Base-by-base conservation (phyloP, 2,329 filamentous ascomycete species). In the Xylariaceae sp. region DNA sequence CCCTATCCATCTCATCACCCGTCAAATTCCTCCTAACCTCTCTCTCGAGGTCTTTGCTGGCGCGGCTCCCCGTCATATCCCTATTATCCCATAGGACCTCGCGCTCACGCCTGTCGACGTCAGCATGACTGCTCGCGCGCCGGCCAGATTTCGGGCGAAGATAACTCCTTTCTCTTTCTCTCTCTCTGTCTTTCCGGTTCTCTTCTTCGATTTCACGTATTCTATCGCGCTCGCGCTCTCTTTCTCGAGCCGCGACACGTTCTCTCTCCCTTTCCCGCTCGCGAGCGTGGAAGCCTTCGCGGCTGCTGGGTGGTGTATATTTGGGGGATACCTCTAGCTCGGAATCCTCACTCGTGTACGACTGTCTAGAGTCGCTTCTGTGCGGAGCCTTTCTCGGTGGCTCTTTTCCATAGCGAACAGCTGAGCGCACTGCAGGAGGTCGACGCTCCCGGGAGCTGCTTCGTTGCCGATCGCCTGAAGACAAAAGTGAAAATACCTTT, bases 71-170 rank as follows among this genome's bases (percentile, higher is more conserved):
- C n/a, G n/a, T n/a, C 25, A 58, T 45, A 23, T 60, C 57, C 23
- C 56, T 54, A 8, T 49, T 42, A 40, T 62, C 60, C 56, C 57
- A 60, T 6, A 45, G 23, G 14, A 43, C 47, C 8, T 62, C 59
- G 38, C 57, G 53, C n/a, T 44, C 44, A 17, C 56, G 52, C 23
- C 59, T 48, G 21, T 61, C 62, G 10, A 55, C 37, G 40, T 64
- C 62, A 4, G 58, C 50, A 22, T 64, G 61, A 37, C 62, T 64
- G 37, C 61, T 64, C 2, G 61, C 57, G 40, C 62, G 54, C 33
- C 60, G 55, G n/a, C 46, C 52, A 21, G 52, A 22, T 5, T 41
- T 40, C 11, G 62, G 61, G 7, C 59, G 57, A 22, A 63, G 41
- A 51, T 62, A 59, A 12, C 39, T 22, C 32, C 40, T 52, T n/a